A percentile compares a stretch with the other conserved stretches of the same genome.
These are phyloP conservation scores for Phytophthora chlamydospora DNA, from an alignment of 352 stramenopile genomes.

Conservation along the genomic window DNA sequence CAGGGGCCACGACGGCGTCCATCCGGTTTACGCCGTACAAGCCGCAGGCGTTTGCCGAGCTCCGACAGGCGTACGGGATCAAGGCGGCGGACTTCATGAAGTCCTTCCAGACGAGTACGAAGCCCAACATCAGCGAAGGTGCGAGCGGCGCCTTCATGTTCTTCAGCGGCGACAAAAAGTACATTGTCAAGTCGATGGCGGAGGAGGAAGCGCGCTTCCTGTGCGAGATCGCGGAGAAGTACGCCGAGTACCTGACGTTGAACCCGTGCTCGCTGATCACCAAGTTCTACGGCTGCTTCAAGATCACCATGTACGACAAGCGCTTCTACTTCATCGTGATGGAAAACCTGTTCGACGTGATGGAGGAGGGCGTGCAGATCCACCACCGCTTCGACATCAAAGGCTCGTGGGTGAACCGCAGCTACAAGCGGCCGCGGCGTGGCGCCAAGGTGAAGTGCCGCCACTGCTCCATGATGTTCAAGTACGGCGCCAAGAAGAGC, in stretches of 20 bases:
- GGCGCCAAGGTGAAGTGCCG: slow-evolving; percentile 86
- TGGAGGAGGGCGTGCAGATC: slow-evolving; percentile 68
- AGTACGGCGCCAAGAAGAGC: slow-evolving; percentile 71
- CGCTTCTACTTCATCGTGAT: slow-evolving; percentile 94
- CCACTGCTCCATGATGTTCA: slow-evolving; percentile 89
- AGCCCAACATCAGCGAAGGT: slow-evolving; percentile 91
- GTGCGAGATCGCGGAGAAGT: slow-evolving; percentile 84
- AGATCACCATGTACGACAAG: slow-evolving; percentile 90
- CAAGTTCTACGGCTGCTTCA: slow-evolving; percentile 92
- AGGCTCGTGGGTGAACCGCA: slow-evolving; percentile 91
- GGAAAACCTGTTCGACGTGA: slow-evolving; percentile 91
- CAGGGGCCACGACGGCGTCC: slow-evolving; percentile 27
- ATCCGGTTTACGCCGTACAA: slow-evolving; percentile 84
- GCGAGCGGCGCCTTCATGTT: slow-evolving; percentile 93
- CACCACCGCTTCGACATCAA: slow-evolving; percentile 93
- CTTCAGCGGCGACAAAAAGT: slow-evolving; percentile 89
- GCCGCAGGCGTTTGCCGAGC: slow-evolving; percentile 72
- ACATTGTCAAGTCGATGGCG: slow-evolving; percentile 92
- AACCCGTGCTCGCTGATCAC: slow-evolving; percentile 83
- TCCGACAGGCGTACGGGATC: slow-evolving; percentile 77
- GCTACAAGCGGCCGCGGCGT: slow-evolving; percentile 73
- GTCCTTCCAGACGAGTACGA: slow-evolving; percentile 85
- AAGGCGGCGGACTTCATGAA: slow-evolving; percentile 63
- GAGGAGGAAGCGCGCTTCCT: slow-evolving; percentile 83
- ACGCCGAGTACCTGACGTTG: slow-evolving; percentile 83